phyloP scores from a whole-genome alignment of 2,329 filamentous ascomycete genomes.

The Emmonsia crescens region DNA sequence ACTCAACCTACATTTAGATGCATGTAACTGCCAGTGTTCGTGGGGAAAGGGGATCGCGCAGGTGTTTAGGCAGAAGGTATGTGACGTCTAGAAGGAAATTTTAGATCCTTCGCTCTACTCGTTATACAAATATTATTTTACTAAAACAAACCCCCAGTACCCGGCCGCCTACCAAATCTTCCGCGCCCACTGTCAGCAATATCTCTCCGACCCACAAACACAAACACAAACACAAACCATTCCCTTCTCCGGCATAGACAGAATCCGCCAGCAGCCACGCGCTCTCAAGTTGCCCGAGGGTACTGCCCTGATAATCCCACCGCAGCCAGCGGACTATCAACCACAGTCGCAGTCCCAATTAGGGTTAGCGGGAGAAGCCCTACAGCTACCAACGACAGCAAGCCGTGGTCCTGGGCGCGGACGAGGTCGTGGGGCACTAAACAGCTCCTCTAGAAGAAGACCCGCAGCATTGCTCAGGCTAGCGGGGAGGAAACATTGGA shows the following conservation, averaged over 20 bases:
- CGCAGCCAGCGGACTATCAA: constrained; percentile 28
- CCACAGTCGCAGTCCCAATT: background rate
- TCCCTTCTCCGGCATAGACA: background rate
- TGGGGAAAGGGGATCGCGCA: constrained; percentile 51
- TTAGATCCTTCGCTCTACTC: no score
- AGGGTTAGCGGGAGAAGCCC: background rate
- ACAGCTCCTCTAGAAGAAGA: background rate
- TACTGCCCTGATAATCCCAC: constrained; percentile 44
- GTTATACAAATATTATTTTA: no score
- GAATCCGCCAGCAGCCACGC: constrained; percentile 3
- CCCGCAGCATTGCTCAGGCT: constrained; percentile 2
- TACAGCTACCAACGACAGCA: background rate
- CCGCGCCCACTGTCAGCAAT: constrained; percentile 35
- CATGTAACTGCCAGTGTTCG: constrained; percentile 47
- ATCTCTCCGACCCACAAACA: constrained; percentile 10
- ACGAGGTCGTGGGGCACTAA: background rate
- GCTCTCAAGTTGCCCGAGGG: constrained; percentile 28
- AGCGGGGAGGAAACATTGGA: constrained; percentile 36
- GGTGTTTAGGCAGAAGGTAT: constrained; percentile 35
- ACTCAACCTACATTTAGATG: constrained; percentile 26
- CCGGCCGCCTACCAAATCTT: constrained; percentile 42
- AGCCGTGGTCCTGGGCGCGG: background rate
- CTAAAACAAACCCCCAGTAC: constrained; percentile 29
- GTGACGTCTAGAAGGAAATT: no score
- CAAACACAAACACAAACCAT: constrained; percentile 1